These are phyloP conservation scores for Clonostachys chloroleuca DNA, from an alignment of 2,329 filamentous ascomycete species.

Conservation along the genomic window DNA sequence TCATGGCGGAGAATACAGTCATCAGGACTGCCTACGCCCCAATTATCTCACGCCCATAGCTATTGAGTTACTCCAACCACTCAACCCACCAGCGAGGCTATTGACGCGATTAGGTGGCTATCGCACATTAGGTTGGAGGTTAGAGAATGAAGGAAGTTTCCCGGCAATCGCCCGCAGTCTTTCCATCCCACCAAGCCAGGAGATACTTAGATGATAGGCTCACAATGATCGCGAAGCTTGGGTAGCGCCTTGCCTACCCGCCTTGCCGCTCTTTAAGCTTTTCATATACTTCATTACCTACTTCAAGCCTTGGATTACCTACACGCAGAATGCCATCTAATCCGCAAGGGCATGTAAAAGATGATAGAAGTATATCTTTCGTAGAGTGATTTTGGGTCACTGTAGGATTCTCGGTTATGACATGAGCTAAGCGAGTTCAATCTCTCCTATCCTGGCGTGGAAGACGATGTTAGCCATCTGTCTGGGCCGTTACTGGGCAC, in stretches of 20 bases:
- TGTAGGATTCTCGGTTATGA: conserved; percentile 4
- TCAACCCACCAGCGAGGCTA: no score
- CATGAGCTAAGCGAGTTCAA: background rate
- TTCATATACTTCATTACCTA: conserved; percentile 6
- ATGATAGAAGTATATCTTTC: conserved; percentile 9
- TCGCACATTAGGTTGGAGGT: no score
- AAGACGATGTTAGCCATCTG: no score
- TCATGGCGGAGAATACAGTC: no score
- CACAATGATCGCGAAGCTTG: conserved; percentile 25
- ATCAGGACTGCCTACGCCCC: no score
- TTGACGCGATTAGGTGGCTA: no score
- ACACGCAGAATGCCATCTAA: conserved; percentile 9
- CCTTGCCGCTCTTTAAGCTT: conserved; percentile 7
- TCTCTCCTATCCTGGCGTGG: no score
- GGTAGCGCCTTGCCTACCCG: conserved; percentile 4
- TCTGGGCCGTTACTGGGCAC: background rate
- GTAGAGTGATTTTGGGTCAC: conserved; percentile 6
- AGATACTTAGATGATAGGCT: conserved; percentile 22
- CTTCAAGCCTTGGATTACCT: conserved; percentile 11
- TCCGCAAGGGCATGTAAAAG: conserved; percentile 10
- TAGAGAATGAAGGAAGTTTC: background rate
- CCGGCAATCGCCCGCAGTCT: conserved; percentile 3
- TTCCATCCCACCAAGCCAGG: conserved; percentile 10
- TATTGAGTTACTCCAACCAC: no score
- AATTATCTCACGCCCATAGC: no score